Base-by-base conservation (phyloP, 2,329 filamentous ascomycete genomes). In the Ceratocystis lukuohia region DNA sequence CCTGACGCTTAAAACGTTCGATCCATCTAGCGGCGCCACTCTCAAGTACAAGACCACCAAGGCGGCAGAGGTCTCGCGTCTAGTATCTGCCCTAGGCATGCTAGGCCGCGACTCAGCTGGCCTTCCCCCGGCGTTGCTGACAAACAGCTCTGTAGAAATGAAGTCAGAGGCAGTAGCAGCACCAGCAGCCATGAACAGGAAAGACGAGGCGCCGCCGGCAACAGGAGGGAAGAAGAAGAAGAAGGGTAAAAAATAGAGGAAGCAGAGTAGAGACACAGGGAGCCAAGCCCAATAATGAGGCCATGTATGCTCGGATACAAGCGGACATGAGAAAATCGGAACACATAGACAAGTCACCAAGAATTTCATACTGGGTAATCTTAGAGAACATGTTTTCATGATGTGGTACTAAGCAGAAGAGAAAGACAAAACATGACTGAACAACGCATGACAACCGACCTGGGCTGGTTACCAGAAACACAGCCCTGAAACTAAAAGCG, bases 41-140 rank as follows among this genome's bases (percentile, higher is more conserved):
- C 82, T 99, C 69, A 96, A 96, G 77, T 97, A 96, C 80, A 83
- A 84, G 74, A 99, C 94, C 45, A 88, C 87, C 74, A 96, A 96
- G 77, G 90, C 88, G 22, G 89, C 90, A 22, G 93, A 97, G 77
- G 91, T 99, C 8, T 87, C 88, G 28, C 81, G 94, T 33, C 77
- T 99, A 71, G 84, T 99, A 67, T 84, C 85, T 64, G 84, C 87
- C 56, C 76, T 99, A 69, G 91, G 91, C 0, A 82, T 84, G 67
- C 76, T 96, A 70, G 90, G 87, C n/a, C 81, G 85, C 65, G 82
- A 80, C 67, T 87, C 88, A 80, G 84, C 83, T 15, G 84, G 80
- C 44, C 73, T 87, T 70, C 77, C 79, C 64, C 76, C 75, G 20
- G 79, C 76, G 70, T 71, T 72, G 22, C 15, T 62, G n/a, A 59